phyloP scores from a whole-genome alignment of 2,329 filamentous ascomycete species.

The Curvularia hawaiiensis region DNA sequence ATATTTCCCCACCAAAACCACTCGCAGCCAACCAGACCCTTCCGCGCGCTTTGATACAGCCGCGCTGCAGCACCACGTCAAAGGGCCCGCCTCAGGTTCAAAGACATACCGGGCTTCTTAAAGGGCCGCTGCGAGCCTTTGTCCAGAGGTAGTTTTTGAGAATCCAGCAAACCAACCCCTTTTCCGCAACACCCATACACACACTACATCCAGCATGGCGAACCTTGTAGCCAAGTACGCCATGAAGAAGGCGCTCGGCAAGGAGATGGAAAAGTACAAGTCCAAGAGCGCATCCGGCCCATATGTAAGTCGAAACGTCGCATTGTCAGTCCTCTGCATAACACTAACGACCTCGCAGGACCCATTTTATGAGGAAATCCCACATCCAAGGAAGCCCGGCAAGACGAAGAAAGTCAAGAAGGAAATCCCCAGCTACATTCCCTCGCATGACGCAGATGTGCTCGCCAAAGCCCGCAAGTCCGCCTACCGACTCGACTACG shows the following conservation, averaged over 20 bases:
- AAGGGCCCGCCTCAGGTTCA: constrained; percentile 12
- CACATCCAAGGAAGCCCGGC: constrained; percentile 71
- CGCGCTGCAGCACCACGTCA: constrained; percentile 26
- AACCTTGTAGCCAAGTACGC: constrained; percentile 54
- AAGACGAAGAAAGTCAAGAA: constrained; percentile 86
- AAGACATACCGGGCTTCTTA: constrained; percentile 23
- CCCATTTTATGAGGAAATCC: constrained; percentile 85
- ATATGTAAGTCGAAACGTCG: constrained; percentile 44
- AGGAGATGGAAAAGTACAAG: constrained; percentile 56
- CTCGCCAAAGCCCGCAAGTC: constrained; percentile 85
- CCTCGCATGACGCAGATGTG: constrained; percentile 78
- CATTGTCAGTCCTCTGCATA: background rate
- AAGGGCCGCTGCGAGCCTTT: constrained; percentile 4
- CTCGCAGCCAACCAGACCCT: constrained; percentile 42
- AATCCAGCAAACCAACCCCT: background rate
- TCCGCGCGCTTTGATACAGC: constrained; percentile 31
- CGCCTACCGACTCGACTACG: constrained; percentile 85
- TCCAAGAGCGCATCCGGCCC: constrained; percentile 48
- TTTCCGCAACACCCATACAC: constrained; percentile 2
- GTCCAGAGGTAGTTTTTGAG: constrained; percentile 4
- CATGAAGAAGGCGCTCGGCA: constrained; percentile 55
- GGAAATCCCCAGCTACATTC: constrained; percentile 81
- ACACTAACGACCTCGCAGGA: constrained; percentile 62
- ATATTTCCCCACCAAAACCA: constrained; percentile 31
- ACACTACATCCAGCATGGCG: constrained; percentile 48